Base-by-base conservation (phyloP, 1,139 yeast species). In the Petasospora fabianii region DNA sequence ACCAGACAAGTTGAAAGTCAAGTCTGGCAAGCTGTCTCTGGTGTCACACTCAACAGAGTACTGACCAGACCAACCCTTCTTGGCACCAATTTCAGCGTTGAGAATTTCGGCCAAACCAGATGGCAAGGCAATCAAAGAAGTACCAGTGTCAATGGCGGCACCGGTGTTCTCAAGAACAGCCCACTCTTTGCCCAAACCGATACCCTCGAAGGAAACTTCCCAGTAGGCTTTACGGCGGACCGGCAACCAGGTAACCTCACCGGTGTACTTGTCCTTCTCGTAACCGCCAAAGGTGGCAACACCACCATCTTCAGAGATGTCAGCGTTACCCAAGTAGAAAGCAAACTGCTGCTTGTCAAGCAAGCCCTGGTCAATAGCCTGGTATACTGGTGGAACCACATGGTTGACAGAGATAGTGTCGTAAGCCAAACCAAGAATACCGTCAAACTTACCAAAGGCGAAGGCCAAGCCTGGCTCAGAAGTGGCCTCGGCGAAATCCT, bases 161-260 rank as follows among this genome's bases (percentile, higher is more conserved):
- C 98, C 98, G 47, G 92, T 82, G 56, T 71, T 70, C 55, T 74
- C 76, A 58, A 92, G 77, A 55, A 75, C 80, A 35, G 97, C 96
- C 57, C 75, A 84, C 67, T 92, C 96, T 50, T 83, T 84, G 55
- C 98, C 98, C 48, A 92, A 74, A 28, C 90, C 86, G 60, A 92
- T 71, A 55, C 96, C 90, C 55, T 87, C 87, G 52, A 92, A 83
- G 50, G 84, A 76, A 46, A 92, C 98, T 72, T 92, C 98, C 98
- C 98, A 92, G 76, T 92, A 92, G 27, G 97, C 98, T 80, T 90
- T 86, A 75, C 98, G 86, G 72, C 98, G 87, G 46, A 92, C 94
- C 43, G 98, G 98, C 66, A 92, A 76, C 85, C 95, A 88, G 39
- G 92, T 84, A 55, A 92, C 73, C 54, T 90, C 78, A 49, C 98